Percentiles rank a stretch among this genome's conserved stretches.
These are phyloP conservation scores for Platismatia glauca DNA, from an alignment of 495 filamentous ascomycete species.

Conservation along the genomic window DNA sequence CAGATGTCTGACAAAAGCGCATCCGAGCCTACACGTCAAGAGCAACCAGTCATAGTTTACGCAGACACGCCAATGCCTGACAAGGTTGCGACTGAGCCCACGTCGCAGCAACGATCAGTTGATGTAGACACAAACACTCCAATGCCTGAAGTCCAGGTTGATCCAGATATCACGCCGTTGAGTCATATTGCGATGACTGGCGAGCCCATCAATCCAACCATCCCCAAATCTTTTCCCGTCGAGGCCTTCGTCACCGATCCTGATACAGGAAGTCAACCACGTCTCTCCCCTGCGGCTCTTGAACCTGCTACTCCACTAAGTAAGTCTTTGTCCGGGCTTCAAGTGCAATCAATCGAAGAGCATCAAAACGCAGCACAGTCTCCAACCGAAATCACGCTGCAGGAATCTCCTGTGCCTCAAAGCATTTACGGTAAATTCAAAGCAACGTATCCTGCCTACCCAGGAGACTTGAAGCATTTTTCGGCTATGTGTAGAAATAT, in stretches of 20 bases:
- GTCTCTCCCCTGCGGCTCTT: neutral
- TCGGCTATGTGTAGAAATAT: conserved; percentile 46
- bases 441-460: conserved; percentile 48
- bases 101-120: neutral
- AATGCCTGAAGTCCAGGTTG: neutral
- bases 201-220: neutral
- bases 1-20: neutral
- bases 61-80: neutral
- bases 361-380: neutral
- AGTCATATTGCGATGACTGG: too few relatives aligned
- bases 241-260: neutral
- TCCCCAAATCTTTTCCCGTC: neutral
- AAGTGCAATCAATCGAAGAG: neutral
- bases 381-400: neutral
- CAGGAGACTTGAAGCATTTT: conserved; percentile 46
- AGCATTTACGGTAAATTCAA: conserved; percentile 44
- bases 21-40: neutral
- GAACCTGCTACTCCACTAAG: neutral
- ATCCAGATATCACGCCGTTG: neutral
- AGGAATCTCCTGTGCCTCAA: conserved; percentile 9
- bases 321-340: neutral
- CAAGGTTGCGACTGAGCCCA: neutral
- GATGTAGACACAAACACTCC: neutral
- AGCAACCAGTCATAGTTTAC: neutral
- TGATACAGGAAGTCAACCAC: neutral